Percentiles rank a stretch among this genome's conserved stretches.
Conservation (phyloP, 192 early-diverging fungal species). For the Podila epigama region DNA sequence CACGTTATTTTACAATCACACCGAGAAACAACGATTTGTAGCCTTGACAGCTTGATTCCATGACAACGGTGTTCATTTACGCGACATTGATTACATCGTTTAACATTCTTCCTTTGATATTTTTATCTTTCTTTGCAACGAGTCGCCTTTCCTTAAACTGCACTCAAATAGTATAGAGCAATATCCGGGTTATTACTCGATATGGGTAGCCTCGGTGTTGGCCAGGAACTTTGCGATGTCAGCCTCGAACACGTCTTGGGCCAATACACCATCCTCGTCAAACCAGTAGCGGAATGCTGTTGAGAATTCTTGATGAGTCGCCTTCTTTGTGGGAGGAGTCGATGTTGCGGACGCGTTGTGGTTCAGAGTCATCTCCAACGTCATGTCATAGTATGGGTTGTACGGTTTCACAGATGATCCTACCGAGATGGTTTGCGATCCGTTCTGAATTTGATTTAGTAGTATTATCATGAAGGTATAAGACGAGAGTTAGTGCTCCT, state of each 20-base stretch:
- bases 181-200: slow-evolving; percentile 45
- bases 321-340: slow-evolving; percentile 27
- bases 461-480: neutral
- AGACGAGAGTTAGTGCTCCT: neutral
- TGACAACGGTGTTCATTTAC: no score
- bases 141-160: no score
- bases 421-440: slow-evolving; percentile 59
- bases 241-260: slow-evolving; percentile 56
- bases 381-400: slow-evolving; percentile 64
- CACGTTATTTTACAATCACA: no score
- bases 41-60: no score
- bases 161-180: no score
- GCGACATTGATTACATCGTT: no score
- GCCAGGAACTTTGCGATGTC: slow-evolving; percentile 59
- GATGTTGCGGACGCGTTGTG: slow-evolving; percentile 2
- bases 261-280: slow-evolving; percentile 71
- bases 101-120: no score
- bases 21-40: no score
- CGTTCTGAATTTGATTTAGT: slow-evolving; percentile 48
- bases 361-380: slow-evolving; percentile 48
- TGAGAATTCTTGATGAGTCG: slow-evolving; percentile 59
- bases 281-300: slow-evolving; percentile 70
- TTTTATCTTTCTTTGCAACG: no score
- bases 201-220: slow-evolving; percentile 58
- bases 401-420: slow-evolving; percentile 57